Evolutionary conservation across 2,329 filamentous ascomycete genomes (phyloP), one percentile per base, ranked within the genome.

Genomic region (Talaromyces sp.): DNA sequence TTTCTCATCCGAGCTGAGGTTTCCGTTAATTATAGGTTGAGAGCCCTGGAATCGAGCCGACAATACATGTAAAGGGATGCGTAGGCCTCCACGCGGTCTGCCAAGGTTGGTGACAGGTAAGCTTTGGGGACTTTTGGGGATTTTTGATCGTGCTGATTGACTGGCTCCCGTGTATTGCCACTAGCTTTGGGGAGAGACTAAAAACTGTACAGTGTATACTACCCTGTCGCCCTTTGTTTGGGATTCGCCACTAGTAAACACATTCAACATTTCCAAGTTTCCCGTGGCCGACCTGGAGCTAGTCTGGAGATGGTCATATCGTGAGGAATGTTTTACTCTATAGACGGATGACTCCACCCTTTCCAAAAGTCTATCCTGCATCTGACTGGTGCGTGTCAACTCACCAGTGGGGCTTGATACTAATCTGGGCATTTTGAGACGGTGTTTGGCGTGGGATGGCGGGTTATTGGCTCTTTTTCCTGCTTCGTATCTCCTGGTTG

Each of bases 31-130:
- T 7, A n/a, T 44, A 30, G 11, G 14, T 32, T 4, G 8, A 8
- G 10, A 10, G 16, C 33, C 24, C 32, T 22, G 20, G 46, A 35
- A 30, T 9, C n/a, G n/a, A n/a, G n/a, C n/a, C n/a, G n/a, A n/a
- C n/a, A n/a, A n/a, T n/a, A 30, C 4, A 20, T 2, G 13, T 17
- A 50, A 32, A 20, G 29, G 48, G 47, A 51, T 50, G 55, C 57
- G 57, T 63, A 55, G 40, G 46, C 57, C 45, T 55, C 54, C 49
- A 54, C 54, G 54, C 60, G 54, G 56, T 54, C 54, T 49, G 49
- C 51, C 50, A 41, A 55, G 51, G 16, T 20, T 20, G 37, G 16
- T 16, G 27, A 37, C 29, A 54, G 13, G 47, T 33, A 50, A 52
- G 32, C 42, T 41, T 48, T 39, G 10, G 30, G 35, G 27, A 35